Conservation (phyloP, 2,329 filamentous ascomycete genomes). For the Botryotinia calthae region DNA sequence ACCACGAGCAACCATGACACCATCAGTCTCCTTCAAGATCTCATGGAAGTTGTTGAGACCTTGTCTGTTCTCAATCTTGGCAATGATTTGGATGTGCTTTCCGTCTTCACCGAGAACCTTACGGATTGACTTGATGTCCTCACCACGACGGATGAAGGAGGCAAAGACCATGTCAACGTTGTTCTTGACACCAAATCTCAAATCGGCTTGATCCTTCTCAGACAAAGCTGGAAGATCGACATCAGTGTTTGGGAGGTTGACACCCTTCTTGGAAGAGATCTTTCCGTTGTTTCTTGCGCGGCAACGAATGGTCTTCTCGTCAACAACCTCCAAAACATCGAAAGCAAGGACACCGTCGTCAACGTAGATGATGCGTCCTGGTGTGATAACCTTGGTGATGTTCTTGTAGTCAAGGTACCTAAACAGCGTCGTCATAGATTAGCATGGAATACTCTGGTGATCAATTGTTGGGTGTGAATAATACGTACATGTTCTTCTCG, state of each 20-base stretch:
- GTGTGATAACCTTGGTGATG: constrained; percentile 95
- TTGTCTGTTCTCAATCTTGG: constrained; percentile 99
- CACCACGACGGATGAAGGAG: constrained; percentile 92
- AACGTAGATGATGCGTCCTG: constrained; percentile 93
- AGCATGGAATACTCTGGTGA: not conserved
- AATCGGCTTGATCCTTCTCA: constrained; percentile 95
- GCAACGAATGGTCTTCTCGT: constrained; percentile 85
- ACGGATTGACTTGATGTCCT: constrained; percentile 91
- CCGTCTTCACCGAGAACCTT: constrained; percentile 86
- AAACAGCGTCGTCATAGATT: constrained; percentile 5
- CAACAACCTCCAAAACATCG: constrained; percentile 81
- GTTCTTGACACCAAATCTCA: constrained; percentile 97
- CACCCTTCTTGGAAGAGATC: constrained; percentile 98
- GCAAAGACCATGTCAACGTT: constrained; percentile 98
- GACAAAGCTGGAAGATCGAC: constrained; percentile 96
- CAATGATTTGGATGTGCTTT: constrained; percentile 97
- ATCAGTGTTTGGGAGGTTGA: constrained; percentile 98
- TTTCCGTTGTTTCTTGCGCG: constrained; percentile 94
- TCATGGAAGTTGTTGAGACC: constrained; percentile 99
- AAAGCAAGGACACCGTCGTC: constrained; percentile 98
- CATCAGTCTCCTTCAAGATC: constrained; percentile 93
- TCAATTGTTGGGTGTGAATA: not conserved
- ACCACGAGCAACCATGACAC: constrained; percentile 99
- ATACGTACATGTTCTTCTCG: constrained; percentile 84
- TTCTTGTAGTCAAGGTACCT: constrained; percentile 99